Conservation (phyloP, 2,329 filamentous ascomycete species). For the Raffaelea ambrosiae region DNA sequence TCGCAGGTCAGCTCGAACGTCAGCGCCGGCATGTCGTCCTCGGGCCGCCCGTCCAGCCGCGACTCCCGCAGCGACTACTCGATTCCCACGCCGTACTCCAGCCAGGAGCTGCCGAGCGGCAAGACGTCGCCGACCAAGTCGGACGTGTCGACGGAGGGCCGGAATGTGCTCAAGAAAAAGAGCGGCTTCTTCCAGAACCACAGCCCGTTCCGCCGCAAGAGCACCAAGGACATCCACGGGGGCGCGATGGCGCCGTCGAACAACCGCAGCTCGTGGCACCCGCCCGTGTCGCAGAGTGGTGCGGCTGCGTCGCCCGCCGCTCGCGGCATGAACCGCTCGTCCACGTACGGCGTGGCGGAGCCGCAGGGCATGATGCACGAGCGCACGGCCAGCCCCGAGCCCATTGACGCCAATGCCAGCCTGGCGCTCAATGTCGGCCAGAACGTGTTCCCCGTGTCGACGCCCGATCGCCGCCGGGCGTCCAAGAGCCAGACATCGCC, state of each 20-base stretch:
- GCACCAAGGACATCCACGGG: slow-evolving; percentile 58
- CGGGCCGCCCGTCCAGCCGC: slow-evolving; percentile 69
- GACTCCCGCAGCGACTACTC: slow-evolving; percentile 90
- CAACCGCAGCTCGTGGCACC: slow-evolving; percentile 54
- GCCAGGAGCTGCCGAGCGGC: slow-evolving; percentile 61
- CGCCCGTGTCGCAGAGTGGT: slow-evolving; percentile 15
- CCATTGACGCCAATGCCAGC: slow-evolving; percentile 84
- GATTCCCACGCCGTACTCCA: slow-evolving; percentile 81
- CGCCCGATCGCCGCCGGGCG: slow-evolving; percentile 40
- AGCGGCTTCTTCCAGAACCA: slow-evolving; percentile 91
- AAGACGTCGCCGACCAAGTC: slow-evolving; percentile 65
- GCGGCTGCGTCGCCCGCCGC: slow-evolving; percentile 10
- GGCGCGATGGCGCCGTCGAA: slow-evolving; percentile 26
- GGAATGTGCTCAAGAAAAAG: slow-evolving; percentile 58
- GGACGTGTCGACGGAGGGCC: slow-evolving; percentile 39
- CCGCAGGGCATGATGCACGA: slow-evolving; percentile 21
- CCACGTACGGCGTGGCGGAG: background rate
- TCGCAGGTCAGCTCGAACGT: slow-evolving; percentile 33
- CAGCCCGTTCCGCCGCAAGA: slow-evolving; percentile 88
- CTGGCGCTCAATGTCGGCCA: slow-evolving; percentile 91
- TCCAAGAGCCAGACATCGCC: slow-evolving; percentile 24
- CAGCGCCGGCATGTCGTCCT: slow-evolving; percentile 35
- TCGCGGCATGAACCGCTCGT: background rate
- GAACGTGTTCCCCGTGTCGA: slow-evolving; percentile 90
- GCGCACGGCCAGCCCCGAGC: slow-evolving; percentile 61